phyloP scores from a whole-genome alignment of 1,284 basidiomycete species.

The Apiotrichum domesticum region DNA sequence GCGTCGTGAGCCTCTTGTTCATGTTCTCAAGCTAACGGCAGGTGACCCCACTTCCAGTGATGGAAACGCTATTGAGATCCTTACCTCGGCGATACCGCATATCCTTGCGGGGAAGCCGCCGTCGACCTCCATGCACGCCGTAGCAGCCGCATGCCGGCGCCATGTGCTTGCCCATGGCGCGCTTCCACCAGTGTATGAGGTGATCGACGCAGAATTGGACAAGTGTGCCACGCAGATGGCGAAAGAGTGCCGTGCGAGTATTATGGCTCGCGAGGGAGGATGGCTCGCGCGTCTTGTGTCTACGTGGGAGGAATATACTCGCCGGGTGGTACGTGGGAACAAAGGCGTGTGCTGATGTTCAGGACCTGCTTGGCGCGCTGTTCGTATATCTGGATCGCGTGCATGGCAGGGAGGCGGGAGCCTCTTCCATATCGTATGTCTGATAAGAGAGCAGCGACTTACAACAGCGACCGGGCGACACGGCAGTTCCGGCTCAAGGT shows the following conservation, averaged over 20 bases:
- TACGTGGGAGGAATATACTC: conserved; percentile 27
- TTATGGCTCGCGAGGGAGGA: conserved; percentile 26
- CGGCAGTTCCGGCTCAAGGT: conserved; percentile 53
- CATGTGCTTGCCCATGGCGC: conserved; percentile 20
- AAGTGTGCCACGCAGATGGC: conserved; percentile 17
- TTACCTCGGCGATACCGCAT: conserved; percentile 4
- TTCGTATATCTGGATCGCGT: conserved; percentile 46
- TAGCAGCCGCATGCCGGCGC: conserved; percentile 24
- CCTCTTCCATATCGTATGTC: conserved; percentile 32
- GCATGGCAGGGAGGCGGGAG: conserved; percentile 27
- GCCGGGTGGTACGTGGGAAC: conserved; percentile 23
- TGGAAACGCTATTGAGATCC: conserved; percentile 8
- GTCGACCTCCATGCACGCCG: conserved; percentile 23
- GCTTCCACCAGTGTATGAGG: conserved; percentile 20
- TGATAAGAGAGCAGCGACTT: not conserved
- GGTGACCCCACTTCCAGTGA: no score
- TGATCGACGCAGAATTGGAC: conserved; percentile 23
- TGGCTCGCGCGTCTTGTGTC: conserved; percentile 25
- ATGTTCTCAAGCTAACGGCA: no score
- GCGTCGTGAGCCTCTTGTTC: conserved; percentile 16
- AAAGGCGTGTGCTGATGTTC: not conserved
- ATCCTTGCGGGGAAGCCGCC: conserved; percentile 22
- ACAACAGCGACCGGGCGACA: conserved; percentile 39
- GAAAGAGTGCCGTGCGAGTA: conserved; percentile 24
- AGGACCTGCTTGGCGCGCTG: conserved; percentile 35